phyloP scores from a whole-genome alignment of 768 basidiomycete species.

The Pleurotus giganteus region DNA sequence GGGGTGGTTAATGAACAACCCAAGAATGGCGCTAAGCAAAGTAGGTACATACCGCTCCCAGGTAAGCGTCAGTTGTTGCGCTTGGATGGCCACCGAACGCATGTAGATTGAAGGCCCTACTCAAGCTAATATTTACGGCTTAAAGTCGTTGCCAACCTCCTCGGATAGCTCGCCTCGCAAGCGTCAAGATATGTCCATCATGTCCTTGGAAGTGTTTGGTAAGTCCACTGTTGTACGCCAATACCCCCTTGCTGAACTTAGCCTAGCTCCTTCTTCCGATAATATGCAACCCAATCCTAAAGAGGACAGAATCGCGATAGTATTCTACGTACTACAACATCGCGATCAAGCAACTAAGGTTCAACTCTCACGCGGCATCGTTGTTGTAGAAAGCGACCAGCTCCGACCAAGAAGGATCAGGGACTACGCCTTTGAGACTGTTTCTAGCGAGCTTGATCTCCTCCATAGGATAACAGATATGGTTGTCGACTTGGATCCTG shows the following conservation, averaged over 20 bases:
- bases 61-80: conserved; percentile 28
- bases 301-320: conserved; percentile 59
- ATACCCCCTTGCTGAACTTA: neutral
- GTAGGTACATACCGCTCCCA: conserved; percentile 43
- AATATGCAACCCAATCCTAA: conserved; percentile 64
- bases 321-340: conserved; percentile 75
- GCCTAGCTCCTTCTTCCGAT: conserved; percentile 56
- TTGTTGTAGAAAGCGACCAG: conserved; percentile 46
- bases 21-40: conserved; percentile 13
- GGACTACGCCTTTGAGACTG: conserved; percentile 45
- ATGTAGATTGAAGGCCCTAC: conserved; percentile 69
- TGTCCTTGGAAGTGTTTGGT: conserved; percentile 89
- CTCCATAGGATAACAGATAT: conserved; percentile 76
- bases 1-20: conserved; percentile 43
- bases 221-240: conserved; percentile 18
- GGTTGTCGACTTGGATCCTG: conserved; percentile 80
- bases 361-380: conserved; percentile 41
- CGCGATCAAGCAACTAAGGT: conserved; percentile 19
- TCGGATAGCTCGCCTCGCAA: conserved; percentile 38
- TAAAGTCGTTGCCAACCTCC: conserved; percentile 51
- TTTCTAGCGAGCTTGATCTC: conserved; percentile 74
- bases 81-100: neutral
- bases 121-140: conserved; percentile 67
- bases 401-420: conserved; percentile 41
- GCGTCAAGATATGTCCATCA: conserved; percentile 70